Evolutionary conservation across 805 yeast genomes (phyloP), one percentile per base, ranked within the genome.

Genomic region (Saccharomycopsis selenospora): DNA sequence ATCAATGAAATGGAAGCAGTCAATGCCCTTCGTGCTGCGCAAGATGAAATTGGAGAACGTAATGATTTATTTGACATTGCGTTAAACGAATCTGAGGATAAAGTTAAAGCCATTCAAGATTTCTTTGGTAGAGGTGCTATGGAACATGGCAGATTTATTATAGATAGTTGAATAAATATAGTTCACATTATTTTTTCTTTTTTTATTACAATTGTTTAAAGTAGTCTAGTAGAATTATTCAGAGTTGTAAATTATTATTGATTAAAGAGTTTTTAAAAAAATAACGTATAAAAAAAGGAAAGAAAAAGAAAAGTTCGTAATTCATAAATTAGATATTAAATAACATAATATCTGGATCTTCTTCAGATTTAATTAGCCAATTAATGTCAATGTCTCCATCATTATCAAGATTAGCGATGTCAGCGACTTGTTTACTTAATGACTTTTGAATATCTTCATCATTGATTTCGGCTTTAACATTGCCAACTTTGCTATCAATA

Each of bases 111-210:
- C 2, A 75, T 91, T 46, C 75, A 83, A 50, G 95, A 87, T 48
- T 90, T 82, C 61, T 75, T 90, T 41, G 95, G 96, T 1, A 76
- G 89, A 50, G 99, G 99, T 1, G 91, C 84, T 0, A 75, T 90
- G 78, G 87, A 82, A 43, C 63, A 33, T 33, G 38, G 38, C 5
- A 17, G 38, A 20, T 33, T 33, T 10, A 33, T 33, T 6, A 33
- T 33, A 14, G 38, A 33, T 33, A 33, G 17, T 14, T 33, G 18
- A 14, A 5, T 33, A 10, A 10, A 33, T 4, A 17, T 10, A 4
- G 38, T n/a, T n/a, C n/a, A n/a, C n/a, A n/a, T n/a, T n/a, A n/a
- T n/a, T n/a, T n/a, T n/a, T n/a, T n/a, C n/a, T n/a, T n/a, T n/a
- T n/a, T n/a, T n/a, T n/a, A n/a, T n/a, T n/a, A n/a, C n/a, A n/a